phyloP scores from a whole-genome alignment of 228 moss, liverwort and hornwort species.

The Sphagnum magellanicum region DNA sequence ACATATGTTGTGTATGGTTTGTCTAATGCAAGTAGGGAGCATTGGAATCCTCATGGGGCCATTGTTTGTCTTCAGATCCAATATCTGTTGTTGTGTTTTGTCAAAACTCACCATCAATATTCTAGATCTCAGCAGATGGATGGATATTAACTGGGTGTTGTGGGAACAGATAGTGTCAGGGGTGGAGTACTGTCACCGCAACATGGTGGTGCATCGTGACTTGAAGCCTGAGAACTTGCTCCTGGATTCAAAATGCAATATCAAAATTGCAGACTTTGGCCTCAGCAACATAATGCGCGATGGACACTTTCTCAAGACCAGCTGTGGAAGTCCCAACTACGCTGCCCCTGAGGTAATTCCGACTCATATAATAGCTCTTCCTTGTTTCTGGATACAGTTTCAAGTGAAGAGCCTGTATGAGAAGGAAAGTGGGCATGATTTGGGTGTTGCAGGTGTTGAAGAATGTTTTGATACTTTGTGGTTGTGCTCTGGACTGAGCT shows the following conservation, averaged over 20 bases:
- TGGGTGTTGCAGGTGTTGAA: slow-evolving; percentile 10
- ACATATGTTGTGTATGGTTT: no score
- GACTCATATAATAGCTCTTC: background rate
- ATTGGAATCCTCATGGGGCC: no score
- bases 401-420: slow-evolving; percentile 10
- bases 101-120: no score
- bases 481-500: slow-evolving; percentile 37
- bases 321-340: slow-evolving; percentile 65
- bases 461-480: slow-evolving; percentile 37
- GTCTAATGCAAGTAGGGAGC: no score
- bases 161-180: slow-evolving; percentile 44
- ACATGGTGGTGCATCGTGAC: slow-evolving; percentile 57
- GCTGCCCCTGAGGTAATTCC: slow-evolving; percentile 48
- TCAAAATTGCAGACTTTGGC: slow-evolving; percentile 62
- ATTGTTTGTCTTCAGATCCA: no score
- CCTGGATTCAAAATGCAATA: slow-evolving; percentile 39
- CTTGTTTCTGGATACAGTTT: slow-evolving; percentile 2
- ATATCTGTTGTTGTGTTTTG: no score
- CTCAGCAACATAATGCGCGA: slow-evolving; percentile 53
- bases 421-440: background rate
- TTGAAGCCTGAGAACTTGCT: slow-evolving; percentile 57
- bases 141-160: background rate
- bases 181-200: slow-evolving; percentile 61
- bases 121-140: background rate
- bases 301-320: slow-evolving; percentile 57